phyloP scores from a whole-genome alignment of 345 rosid species.

The Psidium guajava region DNA sequence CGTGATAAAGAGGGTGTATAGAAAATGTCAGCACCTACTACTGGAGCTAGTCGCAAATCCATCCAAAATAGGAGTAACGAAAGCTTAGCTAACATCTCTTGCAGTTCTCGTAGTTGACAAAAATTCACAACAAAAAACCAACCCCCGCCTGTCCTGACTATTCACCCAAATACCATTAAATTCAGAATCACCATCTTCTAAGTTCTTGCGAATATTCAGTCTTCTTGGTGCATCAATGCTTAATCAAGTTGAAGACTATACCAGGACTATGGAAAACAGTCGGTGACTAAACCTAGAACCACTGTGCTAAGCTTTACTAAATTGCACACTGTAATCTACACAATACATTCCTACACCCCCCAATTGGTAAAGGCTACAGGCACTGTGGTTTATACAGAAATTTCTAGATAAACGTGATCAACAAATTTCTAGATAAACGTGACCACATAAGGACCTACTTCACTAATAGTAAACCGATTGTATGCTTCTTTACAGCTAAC shows the following conservation, averaged over 20 bases:
- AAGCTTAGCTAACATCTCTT: not conserved
- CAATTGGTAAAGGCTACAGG: not conserved
- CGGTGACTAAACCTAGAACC: not conserved
- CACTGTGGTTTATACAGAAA: not conserved
- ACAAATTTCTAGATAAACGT: not conserved
- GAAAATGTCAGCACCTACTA: not conserved
- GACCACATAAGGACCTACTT: not conserved
- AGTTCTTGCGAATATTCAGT: not conserved
- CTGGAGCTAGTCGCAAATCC: not conserved
- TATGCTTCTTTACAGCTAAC: not conserved
- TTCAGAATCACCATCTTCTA: not conserved
- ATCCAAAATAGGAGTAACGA: not conserved
- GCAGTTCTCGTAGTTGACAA: not conserved
- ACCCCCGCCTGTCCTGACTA: not conserved
- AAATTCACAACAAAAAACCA: not conserved
- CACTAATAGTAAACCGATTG: not conserved
- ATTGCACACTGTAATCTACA: not conserved
- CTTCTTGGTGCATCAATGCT: not conserved
- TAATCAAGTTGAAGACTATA: not conserved
- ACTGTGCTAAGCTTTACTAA: not conserved
- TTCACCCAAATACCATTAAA: not conserved
- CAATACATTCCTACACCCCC: not conserved
- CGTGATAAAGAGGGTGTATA: not conserved
- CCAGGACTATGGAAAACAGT: not conserved
- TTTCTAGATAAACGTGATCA: not conserved